A percentile compares a stretch with the other conserved stretches of the same genome.
These are phyloP conservation scores for Cantharellus anzutake DNA, from an alignment of 768 basidiomycete species.

Conservation along the genomic window DNA sequence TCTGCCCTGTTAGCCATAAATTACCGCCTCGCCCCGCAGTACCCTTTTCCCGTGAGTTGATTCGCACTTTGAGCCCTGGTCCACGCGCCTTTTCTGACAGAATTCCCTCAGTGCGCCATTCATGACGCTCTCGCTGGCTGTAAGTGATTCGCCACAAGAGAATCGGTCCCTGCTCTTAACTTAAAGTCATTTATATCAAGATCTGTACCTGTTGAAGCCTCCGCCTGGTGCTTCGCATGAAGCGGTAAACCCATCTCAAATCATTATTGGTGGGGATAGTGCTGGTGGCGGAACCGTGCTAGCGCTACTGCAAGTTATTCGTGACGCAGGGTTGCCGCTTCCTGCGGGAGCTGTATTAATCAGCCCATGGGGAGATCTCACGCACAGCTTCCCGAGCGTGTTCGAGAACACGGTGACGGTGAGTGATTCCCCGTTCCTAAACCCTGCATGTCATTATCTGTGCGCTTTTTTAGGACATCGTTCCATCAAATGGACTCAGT, in stretches of 20 bases:
- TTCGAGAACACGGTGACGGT: conserved; percentile 72
- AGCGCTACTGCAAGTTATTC: conserved; percentile 50
- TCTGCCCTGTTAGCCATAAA: conserved; percentile 17
- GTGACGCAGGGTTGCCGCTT: conserved; percentile 60
- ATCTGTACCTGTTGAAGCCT: conserved; percentile 78
- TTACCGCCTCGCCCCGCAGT: conserved; percentile 76
- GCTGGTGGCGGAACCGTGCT: conserved; percentile 81
- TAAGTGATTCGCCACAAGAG: conserved; percentile 18
- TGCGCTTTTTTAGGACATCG: conserved; percentile 38
- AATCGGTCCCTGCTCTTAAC: neutral
- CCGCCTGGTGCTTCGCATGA: conserved; percentile 59
- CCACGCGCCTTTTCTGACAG: neutral
- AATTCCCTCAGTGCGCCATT: conserved; percentile 34
- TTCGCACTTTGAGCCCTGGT: conserved; percentile 6
- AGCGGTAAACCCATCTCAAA: conserved; percentile 61
- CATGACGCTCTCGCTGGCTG: conserved; percentile 83
- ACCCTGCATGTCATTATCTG: neutral
- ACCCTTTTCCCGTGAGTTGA: conserved; percentile 58
- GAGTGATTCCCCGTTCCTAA: conserved; percentile 9
- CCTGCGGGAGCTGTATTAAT: conserved; percentile 82
- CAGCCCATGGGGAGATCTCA: conserved; percentile 90
- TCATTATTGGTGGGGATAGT: conserved; percentile 80
- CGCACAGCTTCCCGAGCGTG: conserved; percentile 85
- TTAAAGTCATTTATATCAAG: conserved; percentile 19
- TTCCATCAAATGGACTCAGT: conserved; percentile 49